Evolutionary conservation across 768 basidiomycete genomes (phyloP).

Genomic region (Pleurotus eryngii): DNA sequence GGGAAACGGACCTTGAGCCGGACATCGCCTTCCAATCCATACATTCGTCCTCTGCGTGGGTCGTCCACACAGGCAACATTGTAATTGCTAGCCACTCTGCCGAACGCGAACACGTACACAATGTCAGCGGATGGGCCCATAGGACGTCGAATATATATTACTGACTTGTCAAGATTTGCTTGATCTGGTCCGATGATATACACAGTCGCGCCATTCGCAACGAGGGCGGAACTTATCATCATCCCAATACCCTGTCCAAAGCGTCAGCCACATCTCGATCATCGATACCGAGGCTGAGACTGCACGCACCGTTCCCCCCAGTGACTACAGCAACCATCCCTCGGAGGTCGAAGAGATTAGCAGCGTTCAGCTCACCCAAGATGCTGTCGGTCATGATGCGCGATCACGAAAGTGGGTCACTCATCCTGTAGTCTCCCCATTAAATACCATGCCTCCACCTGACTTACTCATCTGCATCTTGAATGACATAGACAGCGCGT

Average conservation of each 20-base stretch:
- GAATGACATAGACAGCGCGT: too few relatives aligned
- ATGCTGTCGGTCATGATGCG: too few relatives aligned
- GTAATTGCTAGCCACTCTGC: slow-evolving; percentile 31
- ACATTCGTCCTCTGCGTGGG: slow-evolving; percentile 29
- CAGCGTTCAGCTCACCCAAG: too few relatives aligned
- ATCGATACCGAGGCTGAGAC: too few relatives aligned
- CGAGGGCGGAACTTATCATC: slow-evolving; percentile 44
- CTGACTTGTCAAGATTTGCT: slow-evolving; percentile 31
- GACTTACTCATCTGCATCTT: too few relatives aligned
- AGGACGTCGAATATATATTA: slow-evolving; percentile 7
- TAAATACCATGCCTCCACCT: too few relatives aligned
- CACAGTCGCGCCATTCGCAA: slow-evolving; percentile 47
- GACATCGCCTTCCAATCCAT: slow-evolving; percentile 39
- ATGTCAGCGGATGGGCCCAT: too few relatives aligned
- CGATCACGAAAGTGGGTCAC: too few relatives aligned
- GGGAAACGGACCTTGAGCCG: slow-evolving; percentile 30
- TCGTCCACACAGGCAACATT: slow-evolving; percentile 31
- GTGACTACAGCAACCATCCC: slow-evolving; percentile 34
- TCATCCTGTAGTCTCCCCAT: too few relatives aligned
- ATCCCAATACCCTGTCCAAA: slow-evolving; percentile 39
- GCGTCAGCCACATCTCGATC: background rate
- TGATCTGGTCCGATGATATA: slow-evolving; percentile 45
- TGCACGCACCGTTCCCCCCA: slow-evolving; percentile 35
- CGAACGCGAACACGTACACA: background rate
- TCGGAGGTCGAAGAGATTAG: too few relatives aligned